Percentiles rank a stretch among this genome's conserved stretches.
Conservation (phyloP, 2,329 filamentous ascomycete species). For the Fusarium zealandicum region DNA sequence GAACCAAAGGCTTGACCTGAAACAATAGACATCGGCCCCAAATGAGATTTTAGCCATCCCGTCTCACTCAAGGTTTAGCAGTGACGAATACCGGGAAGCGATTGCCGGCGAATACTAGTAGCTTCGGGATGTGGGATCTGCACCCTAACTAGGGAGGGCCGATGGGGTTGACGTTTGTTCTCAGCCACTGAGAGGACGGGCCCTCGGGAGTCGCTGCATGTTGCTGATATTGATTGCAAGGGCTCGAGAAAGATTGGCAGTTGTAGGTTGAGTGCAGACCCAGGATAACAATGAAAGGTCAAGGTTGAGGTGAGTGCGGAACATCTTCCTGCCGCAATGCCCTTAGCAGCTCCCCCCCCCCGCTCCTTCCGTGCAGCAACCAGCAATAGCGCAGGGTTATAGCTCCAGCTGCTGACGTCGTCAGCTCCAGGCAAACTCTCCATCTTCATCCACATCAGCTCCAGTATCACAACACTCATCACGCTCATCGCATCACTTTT, state of each 20-base stretch:
- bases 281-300: background rate
- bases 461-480: slow-evolving; percentile 15
- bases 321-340: slow-evolving; percentile 2
- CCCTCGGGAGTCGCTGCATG: background rate
- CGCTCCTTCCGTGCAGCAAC: slow-evolving; percentile 11
- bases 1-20: background rate
- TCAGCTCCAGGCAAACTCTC: slow-evolving; percentile 26
- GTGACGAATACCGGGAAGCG: slow-evolving; percentile 2
- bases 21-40: slow-evolving; percentile 1
- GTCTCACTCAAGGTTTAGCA: slow-evolving; percentile 2
- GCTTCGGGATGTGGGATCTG: slow-evolving; percentile 12
- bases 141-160: background rate
- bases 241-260: no score
- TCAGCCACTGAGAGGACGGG: background rate
- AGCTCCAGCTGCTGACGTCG: slow-evolving; percentile 27
- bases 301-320: background rate
- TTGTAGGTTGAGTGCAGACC: no score
- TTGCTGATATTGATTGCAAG: background rate
- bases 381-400: slow-evolving; percentile 25
- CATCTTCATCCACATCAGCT: slow-evolving; percentile 13
- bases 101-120: no score
- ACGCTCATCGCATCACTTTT: background rate
- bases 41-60: background rate
- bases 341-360: slow-evolving; percentile 10
- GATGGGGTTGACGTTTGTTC: background rate